A percentile compares a stretch with the other conserved stretches of the same genome.
Evolutionary conservation across 169 alveolate species (phyloP).

Genomic region (Eimeria tenella): DNA sequence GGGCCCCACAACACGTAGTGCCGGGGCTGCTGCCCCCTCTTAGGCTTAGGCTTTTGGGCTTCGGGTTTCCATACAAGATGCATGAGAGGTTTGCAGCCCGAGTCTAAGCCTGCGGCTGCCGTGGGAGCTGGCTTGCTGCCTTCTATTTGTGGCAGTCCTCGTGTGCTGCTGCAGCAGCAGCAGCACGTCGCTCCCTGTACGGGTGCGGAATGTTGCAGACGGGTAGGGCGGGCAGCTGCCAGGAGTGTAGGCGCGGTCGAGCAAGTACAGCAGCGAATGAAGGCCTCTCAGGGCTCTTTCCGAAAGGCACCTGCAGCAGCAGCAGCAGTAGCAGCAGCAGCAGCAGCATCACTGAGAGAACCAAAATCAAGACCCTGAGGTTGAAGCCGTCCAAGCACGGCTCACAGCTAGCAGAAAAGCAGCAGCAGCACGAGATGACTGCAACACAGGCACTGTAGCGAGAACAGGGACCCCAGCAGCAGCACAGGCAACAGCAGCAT

Average conservation of each 20-base stretch:
- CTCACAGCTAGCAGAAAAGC: neutral
- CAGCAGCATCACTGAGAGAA: neutral
- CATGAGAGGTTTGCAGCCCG: neutral
- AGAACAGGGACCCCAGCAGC: slow-evolving; percentile 24
- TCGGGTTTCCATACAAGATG: neutral
- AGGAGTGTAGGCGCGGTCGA: slow-evolving; percentile 26
- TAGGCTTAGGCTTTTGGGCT: too few relatives aligned
- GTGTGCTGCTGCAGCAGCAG: slow-evolving; percentile 43
- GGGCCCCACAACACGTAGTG: neutral
- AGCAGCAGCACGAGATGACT: neutral
- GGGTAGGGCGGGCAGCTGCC: slow-evolving; percentile 58
- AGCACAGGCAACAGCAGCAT: slow-evolving; percentile 21
- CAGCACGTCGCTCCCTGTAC: slow-evolving; percentile 50
- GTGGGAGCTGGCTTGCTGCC: neutral
- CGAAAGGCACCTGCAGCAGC: slow-evolving; percentile 47
- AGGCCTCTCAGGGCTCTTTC: slow-evolving; percentile 25
- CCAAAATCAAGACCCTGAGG: neutral
- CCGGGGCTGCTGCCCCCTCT: too few relatives aligned
- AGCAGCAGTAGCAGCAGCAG: slow-evolving; percentile 54
- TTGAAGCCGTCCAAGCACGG: neutral
- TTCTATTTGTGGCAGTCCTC: neutral
- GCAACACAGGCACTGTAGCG: neutral
- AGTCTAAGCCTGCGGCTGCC: neutral
- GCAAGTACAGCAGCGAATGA: slow-evolving; percentile 12
- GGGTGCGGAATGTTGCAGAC: slow-evolving; percentile 44